phyloP scores from a whole-genome alignment of 768 basidiomycete genomes.

The Boletus rubroflammeus region DNA sequence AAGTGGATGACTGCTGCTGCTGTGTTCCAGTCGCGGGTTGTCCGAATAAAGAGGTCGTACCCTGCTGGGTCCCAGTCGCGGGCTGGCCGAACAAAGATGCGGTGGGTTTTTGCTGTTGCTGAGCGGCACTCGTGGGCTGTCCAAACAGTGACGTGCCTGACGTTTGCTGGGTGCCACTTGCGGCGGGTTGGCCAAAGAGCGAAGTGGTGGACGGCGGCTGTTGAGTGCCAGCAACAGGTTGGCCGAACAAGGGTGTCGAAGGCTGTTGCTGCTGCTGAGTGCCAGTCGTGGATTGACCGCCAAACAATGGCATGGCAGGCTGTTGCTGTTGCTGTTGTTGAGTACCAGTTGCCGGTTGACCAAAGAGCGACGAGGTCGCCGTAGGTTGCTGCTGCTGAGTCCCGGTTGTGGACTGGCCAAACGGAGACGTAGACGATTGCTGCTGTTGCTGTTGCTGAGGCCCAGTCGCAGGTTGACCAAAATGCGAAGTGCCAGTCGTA shows the following conservation, averaged over 20 bases:
- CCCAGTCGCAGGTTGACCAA: conserved; percentile 30
- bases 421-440: conserved; percentile 26
- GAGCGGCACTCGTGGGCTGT: conserved; percentile 24
- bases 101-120: conserved; percentile 26
- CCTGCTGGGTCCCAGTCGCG: conserved; percentile 14
- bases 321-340: conserved; percentile 27
- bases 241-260: conserved; percentile 20
- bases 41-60: conserved; percentile 20
- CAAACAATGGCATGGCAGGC: conserved; percentile 25
- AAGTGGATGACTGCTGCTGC: conserved; percentile 30
- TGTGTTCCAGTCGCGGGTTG: conserved; percentile 34
- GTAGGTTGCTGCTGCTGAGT: conserved; percentile 28
- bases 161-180: conserved; percentile 30
- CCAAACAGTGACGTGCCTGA: conserved; percentile 37
- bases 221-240: conserved; percentile 32
- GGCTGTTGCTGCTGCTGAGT: conserved; percentile 19
- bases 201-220: conserved; percentile 32
- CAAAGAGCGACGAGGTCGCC: conserved; percentile 32
- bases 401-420: conserved; percentile 19
- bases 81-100: conserved; percentile 32
- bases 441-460: conserved; percentile 36
- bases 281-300: conserved; percentile 9
- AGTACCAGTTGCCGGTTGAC: conserved; percentile 26
- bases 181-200: conserved; percentile 26
- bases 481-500: conserved; percentile 22